A percentile compares a stretch with the other conserved stretches of the same genome.
phyloP scores from a whole-genome alignment of 257 asterid species.

The Thymus quinquecostatus region DNA sequence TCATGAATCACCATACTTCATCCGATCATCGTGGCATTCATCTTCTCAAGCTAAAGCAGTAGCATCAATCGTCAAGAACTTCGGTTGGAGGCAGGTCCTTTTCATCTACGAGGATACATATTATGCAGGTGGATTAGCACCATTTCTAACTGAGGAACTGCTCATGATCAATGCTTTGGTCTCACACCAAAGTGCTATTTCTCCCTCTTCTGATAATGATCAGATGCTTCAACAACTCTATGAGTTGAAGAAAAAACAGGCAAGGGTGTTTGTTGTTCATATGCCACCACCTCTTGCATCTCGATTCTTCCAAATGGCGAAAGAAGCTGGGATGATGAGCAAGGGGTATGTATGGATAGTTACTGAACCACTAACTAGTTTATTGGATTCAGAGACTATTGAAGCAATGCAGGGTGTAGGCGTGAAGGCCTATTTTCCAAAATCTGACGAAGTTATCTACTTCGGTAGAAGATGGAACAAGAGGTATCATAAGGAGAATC shows the following conservation, averaged over 20 bases:
- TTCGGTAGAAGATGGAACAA: background rate
- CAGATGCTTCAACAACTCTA: conserved; percentile 36
- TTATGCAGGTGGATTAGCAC: conserved; percentile 47
- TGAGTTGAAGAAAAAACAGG: conserved; percentile 40
- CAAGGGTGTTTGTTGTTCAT: background rate
- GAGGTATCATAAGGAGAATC: background rate
- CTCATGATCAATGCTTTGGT: conserved; percentile 28
- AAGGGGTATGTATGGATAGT: background rate
- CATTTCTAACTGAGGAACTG: conserved; percentile 42
- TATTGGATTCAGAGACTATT: background rate
- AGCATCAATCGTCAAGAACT: conserved; percentile 44
- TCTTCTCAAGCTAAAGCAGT: conserved; percentile 49
- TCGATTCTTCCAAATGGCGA: background rate
- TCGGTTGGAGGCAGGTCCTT: conserved; percentile 49
- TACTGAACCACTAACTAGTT: background rate
- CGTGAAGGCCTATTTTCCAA: background rate
- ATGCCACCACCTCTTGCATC: background rate
- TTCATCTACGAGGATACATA: conserved; percentile 39
- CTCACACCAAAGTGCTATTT: conserved; percentile 36
- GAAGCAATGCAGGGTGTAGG: conserved; percentile 7
- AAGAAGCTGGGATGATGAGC: background rate
- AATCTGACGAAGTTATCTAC: background rate
- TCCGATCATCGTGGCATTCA: conserved; percentile 46
- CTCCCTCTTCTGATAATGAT: conserved; percentile 43
- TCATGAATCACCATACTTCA: conserved; percentile 42